These are phyloP conservation scores for Jatropha podagrica DNA, from an alignment of 441 rosid genomes.

Conservation along the genomic window DNA sequence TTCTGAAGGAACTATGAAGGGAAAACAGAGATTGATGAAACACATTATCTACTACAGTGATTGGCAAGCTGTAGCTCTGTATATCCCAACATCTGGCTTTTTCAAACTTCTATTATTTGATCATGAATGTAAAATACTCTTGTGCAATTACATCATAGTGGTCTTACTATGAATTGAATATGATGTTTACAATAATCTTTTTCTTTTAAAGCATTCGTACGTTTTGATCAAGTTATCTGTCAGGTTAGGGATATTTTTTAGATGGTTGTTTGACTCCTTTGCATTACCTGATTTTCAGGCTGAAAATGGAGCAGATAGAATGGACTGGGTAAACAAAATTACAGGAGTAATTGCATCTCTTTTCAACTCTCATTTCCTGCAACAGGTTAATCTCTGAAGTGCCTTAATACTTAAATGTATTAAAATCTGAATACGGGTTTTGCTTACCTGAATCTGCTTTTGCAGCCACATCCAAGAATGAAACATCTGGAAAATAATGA, in stretches of 20 bases:
- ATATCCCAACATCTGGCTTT: not conserved
- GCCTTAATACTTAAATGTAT: slow-evolving; percentile 1
- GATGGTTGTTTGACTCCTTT: not conserved
- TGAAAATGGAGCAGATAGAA: slow-evolving; percentile 87
- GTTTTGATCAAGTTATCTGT: not conserved
- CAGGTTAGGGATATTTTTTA: not conserved
- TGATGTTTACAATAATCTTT: not conserved
- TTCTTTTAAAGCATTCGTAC: not conserved
- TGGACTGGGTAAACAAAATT: slow-evolving; percentile 88
- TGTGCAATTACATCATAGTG: not conserved
- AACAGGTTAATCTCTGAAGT: slow-evolving; percentile 53
- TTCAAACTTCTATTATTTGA: not conserved
- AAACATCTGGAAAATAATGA: slow-evolving; percentile 34
- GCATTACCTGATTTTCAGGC: slow-evolving; percentile 48
- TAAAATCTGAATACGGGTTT: slow-evolving; percentile 20
- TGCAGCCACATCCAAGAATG: slow-evolving; percentile 46
- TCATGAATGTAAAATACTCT: too few relatives aligned
- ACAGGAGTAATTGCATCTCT: slow-evolving; percentile 76
- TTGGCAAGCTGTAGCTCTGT: not conserved
- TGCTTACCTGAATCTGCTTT: slow-evolving; percentile 33
- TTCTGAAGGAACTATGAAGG: not conserved
- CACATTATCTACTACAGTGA: not conserved
- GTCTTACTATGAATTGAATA: not conserved
- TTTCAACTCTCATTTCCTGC: slow-evolving; percentile 64
- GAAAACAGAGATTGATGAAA: not conserved